Conservation (phyloP, 1,139 yeast species). For the Torulaspora globosa region DNA sequence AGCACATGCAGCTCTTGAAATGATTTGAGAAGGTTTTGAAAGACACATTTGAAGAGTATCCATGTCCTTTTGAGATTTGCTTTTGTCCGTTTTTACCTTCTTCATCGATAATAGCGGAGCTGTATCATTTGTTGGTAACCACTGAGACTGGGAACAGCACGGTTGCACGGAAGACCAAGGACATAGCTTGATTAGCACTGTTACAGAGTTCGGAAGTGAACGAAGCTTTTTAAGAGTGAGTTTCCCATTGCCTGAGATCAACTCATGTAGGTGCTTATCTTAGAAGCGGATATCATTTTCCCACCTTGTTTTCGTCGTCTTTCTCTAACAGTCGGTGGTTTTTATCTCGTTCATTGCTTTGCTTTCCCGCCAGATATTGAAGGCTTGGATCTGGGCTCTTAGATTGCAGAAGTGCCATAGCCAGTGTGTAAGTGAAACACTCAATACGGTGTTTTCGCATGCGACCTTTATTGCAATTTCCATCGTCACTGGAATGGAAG, state of each 20-base stretch:
- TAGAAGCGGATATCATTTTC: slow-evolving; percentile 77
- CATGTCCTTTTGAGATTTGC: too few species aligned
- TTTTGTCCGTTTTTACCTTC: too few species aligned
- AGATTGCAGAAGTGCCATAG: slow-evolving; percentile 74
- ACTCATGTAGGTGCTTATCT: slow-evolving; percentile 52
- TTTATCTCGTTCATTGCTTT: slow-evolving; percentile 71
- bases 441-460: slow-evolving; percentile 58
- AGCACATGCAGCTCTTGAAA: too few species aligned
- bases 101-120: too few species aligned
- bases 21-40: too few species aligned
- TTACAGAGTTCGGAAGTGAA: too few species aligned
- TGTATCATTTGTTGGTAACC: too few species aligned
- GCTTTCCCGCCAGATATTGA: slow-evolving; percentile 91
- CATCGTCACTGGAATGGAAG: slow-evolving; percentile 78
- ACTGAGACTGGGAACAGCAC: too few species aligned
- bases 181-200: too few species aligned
- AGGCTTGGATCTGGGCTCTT: slow-evolving; percentile 86
- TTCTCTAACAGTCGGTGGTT: slow-evolving; percentile 66
- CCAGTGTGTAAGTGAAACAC: slow-evolving; percentile 36
- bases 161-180: too few species aligned
- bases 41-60: too few species aligned
- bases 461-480: slow-evolving; percentile 79
- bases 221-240: slow-evolving; percentile 23
- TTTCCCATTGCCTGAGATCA: too few species aligned
- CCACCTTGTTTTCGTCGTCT: slow-evolving; percentile 77